Base-by-base conservation (phyloP, 495 filamentous ascomycete genomes). In the Penicillium malachiteum region DNA sequence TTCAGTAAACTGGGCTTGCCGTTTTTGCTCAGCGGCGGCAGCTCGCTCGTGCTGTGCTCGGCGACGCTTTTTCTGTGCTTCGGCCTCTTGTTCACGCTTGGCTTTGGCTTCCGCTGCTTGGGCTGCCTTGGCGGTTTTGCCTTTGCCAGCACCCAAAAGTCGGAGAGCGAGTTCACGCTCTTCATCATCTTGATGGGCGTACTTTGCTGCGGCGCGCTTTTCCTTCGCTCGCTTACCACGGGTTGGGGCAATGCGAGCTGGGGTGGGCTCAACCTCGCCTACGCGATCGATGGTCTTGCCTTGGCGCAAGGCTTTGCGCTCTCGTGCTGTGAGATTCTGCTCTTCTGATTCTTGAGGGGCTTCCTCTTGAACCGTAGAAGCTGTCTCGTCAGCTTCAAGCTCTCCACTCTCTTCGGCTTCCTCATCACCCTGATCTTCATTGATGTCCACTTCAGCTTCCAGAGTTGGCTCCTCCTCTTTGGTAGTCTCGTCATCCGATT, bases 131-230 rank as follows among this genome's bases (percentile, higher is more conserved):
- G 75, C 69, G 9, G 78, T 75, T 56, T 79, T 78, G 52, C 69
- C 77, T 1, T 84, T 82, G 50, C 84, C 76, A 11, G 88, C 85
- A 39, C 94, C 94, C 10, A 96, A 84, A 13, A 97, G 78, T 13
- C 83, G 81, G 65, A 96, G 85, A 51, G 92, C 91, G 1, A 92
- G 78, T 34, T 80, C 83, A 39, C 92, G 89, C 58, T 98, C 94
- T 65, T 94, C 92, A 14, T 95, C 92, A 63, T 96, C 92, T 79
- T 98, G 94, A 62, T 95, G 79, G 33, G 90, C 91, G 70, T 98
- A 98, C 72, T 97, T 97, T 44, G 81, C 72, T 26, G 91, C 90
- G 0, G 89, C 83, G 64, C 95, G 96, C 76, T 94, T 96, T 43
- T 84, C 83, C 66, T 96, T 98, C 42, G 78, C 81, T 52, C 82